phyloP scores from a whole-genome alignment of 306 rosid genomes.

The Fragaria vesca region DNA sequence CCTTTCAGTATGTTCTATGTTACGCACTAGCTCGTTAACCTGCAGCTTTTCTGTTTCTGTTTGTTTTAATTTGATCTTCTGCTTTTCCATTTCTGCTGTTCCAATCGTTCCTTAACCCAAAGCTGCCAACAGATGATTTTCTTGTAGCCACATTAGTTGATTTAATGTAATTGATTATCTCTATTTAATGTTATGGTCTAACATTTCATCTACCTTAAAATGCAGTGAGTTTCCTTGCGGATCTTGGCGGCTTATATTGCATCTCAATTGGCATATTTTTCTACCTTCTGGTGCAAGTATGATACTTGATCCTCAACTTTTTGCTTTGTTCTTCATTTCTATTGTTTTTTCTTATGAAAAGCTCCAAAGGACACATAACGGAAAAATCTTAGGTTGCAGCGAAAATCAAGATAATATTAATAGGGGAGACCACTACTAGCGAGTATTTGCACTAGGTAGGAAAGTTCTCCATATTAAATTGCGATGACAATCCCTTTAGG shows the following conservation, averaged over 20 bases:
- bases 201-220: conserved; percentile 18
- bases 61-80: not conserved
- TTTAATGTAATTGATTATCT: not conserved
- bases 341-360: not conserved
- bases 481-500: not conserved
- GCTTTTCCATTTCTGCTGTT: not conserved
- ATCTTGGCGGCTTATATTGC: conserved; percentile 97
- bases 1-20: not conserved
- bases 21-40: not conserved
- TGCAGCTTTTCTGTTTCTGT: not conserved
- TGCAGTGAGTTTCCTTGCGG: conserved; percentile 98
- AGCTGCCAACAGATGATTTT: not conserved
- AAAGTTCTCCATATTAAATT: not conserved
- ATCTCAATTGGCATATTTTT: conserved; percentile 80
- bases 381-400: not conserved
- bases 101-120: not conserved
- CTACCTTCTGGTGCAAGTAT: conserved; percentile 83
- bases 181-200: conserved; percentile 10
- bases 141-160: not conserved
- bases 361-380: not conserved
- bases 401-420: not conserved
- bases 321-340: conserved; percentile 2
- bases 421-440: not conserved
- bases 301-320: conserved; percentile 21
- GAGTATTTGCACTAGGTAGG: not conserved